These are phyloP conservation scores for Penicillium longicatenatum DNA, from an alignment of 495 filamentous ascomycete species.

Conservation along the genomic window DNA sequence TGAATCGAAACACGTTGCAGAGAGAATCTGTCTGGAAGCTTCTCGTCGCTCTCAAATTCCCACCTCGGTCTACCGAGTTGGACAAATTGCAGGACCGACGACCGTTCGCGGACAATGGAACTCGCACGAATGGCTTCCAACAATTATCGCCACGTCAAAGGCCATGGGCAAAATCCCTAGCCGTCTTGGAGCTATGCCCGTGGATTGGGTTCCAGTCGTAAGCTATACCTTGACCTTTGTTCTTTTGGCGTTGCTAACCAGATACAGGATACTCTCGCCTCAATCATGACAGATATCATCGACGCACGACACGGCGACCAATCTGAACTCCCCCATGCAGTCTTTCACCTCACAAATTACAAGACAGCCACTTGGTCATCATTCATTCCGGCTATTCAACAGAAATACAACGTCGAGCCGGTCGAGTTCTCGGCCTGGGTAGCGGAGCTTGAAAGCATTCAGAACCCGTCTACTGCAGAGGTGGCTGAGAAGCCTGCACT, in stretches of 20 bases:
- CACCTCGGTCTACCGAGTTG: conserved; percentile 54
- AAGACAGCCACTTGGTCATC: conserved; percentile 21
- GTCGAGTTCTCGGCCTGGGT: conserved; percentile 27
- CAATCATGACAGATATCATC: conserved; percentile 25
- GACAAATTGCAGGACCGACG: conserved; percentile 59
- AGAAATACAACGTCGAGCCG: conserved; percentile 13
- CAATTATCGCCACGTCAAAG: conserved; percentile 37
- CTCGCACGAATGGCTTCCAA: conserved; percentile 38
- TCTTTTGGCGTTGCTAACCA: conserved; percentile 2
- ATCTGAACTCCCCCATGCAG: conserved; percentile 5
- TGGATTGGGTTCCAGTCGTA: conserved; percentile 33
- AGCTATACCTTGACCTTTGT: conserved; percentile 2
- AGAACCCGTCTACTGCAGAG: conserved; percentile 17
- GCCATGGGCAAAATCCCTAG: conserved; percentile 27
- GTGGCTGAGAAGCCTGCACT: conserved; percentile 26
- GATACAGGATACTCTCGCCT: conserved; percentile 21
- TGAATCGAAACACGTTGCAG: conserved; percentile 56
- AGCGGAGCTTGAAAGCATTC: conserved; percentile 24
- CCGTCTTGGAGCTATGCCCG: conserved; percentile 18
- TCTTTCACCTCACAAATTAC: conserved; percentile 36
- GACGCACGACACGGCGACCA: conserved; percentile 15
- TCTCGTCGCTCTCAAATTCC: conserved; percentile 39
- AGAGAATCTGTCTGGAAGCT: conserved; percentile 53
- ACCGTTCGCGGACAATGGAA: conserved; percentile 35
- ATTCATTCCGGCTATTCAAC: conserved; percentile 24